A percentile compares a stretch with the other conserved stretches of the same genome.
Evolutionary conservation across 176 grass and related monocot species (phyloP).

Genomic region (Typha latifolia): DNA sequence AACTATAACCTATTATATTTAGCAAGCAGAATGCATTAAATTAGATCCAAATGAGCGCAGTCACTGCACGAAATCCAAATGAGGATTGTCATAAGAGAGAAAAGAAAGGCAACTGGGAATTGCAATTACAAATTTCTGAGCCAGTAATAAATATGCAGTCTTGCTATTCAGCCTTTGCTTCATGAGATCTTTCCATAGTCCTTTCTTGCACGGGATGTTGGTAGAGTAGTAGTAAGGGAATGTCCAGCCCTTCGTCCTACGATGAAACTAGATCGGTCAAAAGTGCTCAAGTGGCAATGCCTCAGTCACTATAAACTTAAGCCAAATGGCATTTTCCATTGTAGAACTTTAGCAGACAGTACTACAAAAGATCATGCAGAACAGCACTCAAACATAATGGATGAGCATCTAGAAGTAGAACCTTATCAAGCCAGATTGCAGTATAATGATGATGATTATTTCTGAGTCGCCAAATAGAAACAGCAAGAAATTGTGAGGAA

Average conservation of each 20-base stretch:
- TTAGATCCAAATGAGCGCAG: constrained; percentile 34
- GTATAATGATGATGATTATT: too few relatives aligned
- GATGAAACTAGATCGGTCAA: constrained; percentile 16
- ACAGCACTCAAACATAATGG: too few relatives aligned
- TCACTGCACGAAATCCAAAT: constrained; percentile 26
- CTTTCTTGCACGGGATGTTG: constrained; percentile 44
- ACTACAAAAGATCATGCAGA: too few relatives aligned
- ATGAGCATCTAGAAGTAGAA: too few relatives aligned
- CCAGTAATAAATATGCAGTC: constrained; percentile 41
- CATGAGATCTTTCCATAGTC: constrained; percentile 77
- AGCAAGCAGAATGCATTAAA: constrained; percentile 10
- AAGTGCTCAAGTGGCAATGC: constrained; percentile 2
- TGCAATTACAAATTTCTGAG: constrained; percentile 46
- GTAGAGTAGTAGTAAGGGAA: constrained; percentile 44
- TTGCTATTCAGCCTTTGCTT: constrained; percentile 22
- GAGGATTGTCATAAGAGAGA: constrained; percentile 17
- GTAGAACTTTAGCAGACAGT: background rate
- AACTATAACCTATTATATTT: constrained; percentile 30
- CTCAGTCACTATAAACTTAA: too few relatives aligned
- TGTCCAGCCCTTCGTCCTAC: constrained; percentile 55
- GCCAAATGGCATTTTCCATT: background rate
- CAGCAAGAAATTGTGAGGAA: too few relatives aligned
- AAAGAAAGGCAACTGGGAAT: constrained; percentile 39
- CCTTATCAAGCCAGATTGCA: too few relatives aligned
- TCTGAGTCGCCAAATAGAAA: too few relatives aligned